Conservation (phyloP, 176 grass and related monocot species). For the Lolium perenne region DNA sequence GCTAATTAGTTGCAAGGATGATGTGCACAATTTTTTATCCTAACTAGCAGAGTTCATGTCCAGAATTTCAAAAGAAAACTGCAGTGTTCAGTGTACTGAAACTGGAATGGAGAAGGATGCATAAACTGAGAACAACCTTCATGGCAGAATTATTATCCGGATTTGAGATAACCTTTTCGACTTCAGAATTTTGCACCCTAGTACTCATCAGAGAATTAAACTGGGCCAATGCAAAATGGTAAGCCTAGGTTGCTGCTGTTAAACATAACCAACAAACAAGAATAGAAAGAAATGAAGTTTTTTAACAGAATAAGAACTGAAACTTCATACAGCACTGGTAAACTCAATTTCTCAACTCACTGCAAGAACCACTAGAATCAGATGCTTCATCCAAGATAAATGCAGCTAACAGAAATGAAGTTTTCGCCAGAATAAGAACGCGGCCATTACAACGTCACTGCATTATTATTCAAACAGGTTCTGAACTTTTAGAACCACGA, state of each 20-base stretch:
- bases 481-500: background rate
- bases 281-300: background rate
- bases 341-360: background rate
- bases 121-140: background rate
- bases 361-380: background rate
- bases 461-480: background rate
- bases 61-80: too few species aligned
- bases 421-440: background rate
- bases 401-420: background rate
- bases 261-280: background rate
- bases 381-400: background rate
- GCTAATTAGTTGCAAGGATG: background rate
- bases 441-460: background rate
- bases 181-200: background rate
- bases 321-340: background rate
- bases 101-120: background rate
- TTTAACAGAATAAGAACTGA: background rate
- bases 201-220: background rate
- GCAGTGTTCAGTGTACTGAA: background rate
- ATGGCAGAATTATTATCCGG: background rate
- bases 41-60: too few species aligned
- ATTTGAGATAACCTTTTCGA: background rate
- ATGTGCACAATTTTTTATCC: too few species aligned
- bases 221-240: background rate
- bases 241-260: background rate